A percentile compares a stretch with the other conserved stretches of the same genome.
Evolutionary conservation across 192 early-diverging fungal genomes (phyloP).

Genomic region (Anaeromyces robustus): DNA sequence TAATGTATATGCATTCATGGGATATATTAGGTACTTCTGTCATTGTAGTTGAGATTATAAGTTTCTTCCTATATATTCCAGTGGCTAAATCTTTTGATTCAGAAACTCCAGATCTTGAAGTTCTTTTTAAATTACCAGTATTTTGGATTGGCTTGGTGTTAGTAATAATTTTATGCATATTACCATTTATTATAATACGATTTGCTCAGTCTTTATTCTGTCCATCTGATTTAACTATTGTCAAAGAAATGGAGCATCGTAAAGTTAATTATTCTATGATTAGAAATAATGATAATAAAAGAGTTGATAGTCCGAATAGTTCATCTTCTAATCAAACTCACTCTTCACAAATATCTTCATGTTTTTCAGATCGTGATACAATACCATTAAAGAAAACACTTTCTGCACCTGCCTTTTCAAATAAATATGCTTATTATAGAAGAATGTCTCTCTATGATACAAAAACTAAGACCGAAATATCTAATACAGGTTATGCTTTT

Average conservation of each 20-base stretch:
- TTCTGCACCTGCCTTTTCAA: not conserved
- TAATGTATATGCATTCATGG: not conserved
- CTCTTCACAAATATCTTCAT: not conserved
- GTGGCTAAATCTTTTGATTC: constrained; percentile 39
- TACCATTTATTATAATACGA: constrained; percentile 49
- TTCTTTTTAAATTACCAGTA: constrained; percentile 38
- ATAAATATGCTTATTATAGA: not conserved
- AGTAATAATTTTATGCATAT: constrained; percentile 45
- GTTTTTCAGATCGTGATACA: not conserved
- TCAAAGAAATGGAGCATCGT: constrained; percentile 26
- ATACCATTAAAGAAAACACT: not conserved
- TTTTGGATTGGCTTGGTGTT: constrained; percentile 69
- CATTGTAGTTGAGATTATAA: constrained; percentile 30
- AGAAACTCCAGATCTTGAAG: constrained; percentile 33
- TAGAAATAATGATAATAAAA: too few relatives aligned
- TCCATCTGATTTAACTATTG: constrained; percentile 50
- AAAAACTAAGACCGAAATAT: not conserved
- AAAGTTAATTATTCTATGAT: too few relatives aligned
- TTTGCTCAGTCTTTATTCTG: constrained; percentile 49
- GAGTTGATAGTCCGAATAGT: not conserved
- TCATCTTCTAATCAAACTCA: not conserved
- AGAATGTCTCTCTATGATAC: not conserved
- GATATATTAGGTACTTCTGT: not conserved
- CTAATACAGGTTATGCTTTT: not conserved
- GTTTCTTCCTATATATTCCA: constrained; percentile 51